Percentiles rank a stretch among this genome's conserved stretches.
Conservation (phyloP, 2,329 filamentous ascomycete species). For the Niveomyces coronatus region DNA sequence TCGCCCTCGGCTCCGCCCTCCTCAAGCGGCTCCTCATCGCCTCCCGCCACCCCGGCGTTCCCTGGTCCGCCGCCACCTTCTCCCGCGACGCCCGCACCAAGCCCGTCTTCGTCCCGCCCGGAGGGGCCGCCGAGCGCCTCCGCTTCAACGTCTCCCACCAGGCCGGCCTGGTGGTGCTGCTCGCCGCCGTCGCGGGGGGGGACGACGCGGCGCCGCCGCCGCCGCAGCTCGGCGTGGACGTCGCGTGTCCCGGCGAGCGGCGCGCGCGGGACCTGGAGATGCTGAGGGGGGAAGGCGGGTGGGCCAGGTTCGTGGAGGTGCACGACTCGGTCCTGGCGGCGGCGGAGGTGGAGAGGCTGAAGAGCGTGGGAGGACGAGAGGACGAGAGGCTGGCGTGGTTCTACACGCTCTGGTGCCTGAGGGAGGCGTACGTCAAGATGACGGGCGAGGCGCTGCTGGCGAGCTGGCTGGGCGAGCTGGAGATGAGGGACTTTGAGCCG, state of each 20-base stretch:
- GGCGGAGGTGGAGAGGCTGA: conserved; percentile 52
- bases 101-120: conserved; percentile 40
- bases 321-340: conserved; percentile 60
- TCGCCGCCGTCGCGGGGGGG: too few relatives aligned
- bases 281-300: conserved; percentile 48
- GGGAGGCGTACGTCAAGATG: conserved; percentile 77
- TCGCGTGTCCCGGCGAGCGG: conserved; percentile 67
- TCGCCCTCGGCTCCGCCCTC: conserved; percentile 61
- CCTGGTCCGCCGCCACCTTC: conserved; percentile 50
- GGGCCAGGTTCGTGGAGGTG: conserved; percentile 58
- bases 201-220: conserved; percentile 20
- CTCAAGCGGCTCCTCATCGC: conserved; percentile 63
- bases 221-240: conserved; percentile 55
- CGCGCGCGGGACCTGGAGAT: conserved; percentile 49
- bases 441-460: conserved; percentile 69
- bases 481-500: conserved; percentile 54
- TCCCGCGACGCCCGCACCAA: conserved; percentile 45
- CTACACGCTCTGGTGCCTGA: conserved; percentile 69
- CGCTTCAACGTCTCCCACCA: conserved; percentile 73
- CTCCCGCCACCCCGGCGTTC: conserved; percentile 39
- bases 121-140: conserved; percentile 36
- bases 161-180: conserved; percentile 60
- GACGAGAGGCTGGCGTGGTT: conserved; percentile 49
- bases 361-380: conserved; percentile 31
- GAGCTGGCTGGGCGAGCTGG: conserved; percentile 58